phyloP scores from a whole-genome alignment of 225 moss, liverwort and hornwort genomes.

The Lunularia cruciata region DNA sequence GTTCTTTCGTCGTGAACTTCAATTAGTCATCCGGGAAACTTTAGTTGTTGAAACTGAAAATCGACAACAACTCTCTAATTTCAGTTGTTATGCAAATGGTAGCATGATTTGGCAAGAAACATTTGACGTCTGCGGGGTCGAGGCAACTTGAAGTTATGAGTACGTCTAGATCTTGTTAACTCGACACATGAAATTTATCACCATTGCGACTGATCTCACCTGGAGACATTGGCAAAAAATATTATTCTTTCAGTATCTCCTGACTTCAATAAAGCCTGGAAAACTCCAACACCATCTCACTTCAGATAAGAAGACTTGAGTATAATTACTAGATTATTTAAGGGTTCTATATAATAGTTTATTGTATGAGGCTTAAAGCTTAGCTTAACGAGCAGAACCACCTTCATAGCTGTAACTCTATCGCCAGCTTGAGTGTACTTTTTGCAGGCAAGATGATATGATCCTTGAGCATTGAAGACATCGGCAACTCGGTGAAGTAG shows the following conservation, averaged over 20 bases:
- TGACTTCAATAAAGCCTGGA: conserved; percentile 84
- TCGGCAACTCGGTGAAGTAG: conserved; percentile 67
- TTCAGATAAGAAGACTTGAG: too few relatives aligned
- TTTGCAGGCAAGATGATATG: conserved; percentile 94
- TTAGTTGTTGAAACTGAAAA: too few relatives aligned
- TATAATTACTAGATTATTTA: not conserved
- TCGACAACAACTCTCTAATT: too few relatives aligned
- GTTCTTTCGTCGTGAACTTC: too few relatives aligned
- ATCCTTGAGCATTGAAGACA: conserved; percentile 84
- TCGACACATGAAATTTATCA: too few relatives aligned
- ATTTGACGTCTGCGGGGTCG: too few relatives aligned
- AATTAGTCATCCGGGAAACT: too few relatives aligned
- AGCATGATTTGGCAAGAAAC: too few relatives aligned
- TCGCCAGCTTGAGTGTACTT: conserved; percentile 90
- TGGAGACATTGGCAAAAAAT: conserved; percentile 85
- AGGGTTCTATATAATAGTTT: not conserved
- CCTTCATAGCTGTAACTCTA: conserved; percentile 89
- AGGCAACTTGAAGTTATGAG: too few relatives aligned
- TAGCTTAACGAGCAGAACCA: not conserved
- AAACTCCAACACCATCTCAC: not conserved
- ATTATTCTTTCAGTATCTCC: conserved; percentile 95
- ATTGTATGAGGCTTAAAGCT: not conserved
- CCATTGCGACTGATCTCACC: conserved; percentile 39
- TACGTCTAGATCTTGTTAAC: too few relatives aligned
- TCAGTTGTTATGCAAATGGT: too few relatives aligned